Evolutionary conservation across 345 rosid species (phyloP), one percentile per base, ranked within the genome.

Genomic region (Salix caprea): DNA sequence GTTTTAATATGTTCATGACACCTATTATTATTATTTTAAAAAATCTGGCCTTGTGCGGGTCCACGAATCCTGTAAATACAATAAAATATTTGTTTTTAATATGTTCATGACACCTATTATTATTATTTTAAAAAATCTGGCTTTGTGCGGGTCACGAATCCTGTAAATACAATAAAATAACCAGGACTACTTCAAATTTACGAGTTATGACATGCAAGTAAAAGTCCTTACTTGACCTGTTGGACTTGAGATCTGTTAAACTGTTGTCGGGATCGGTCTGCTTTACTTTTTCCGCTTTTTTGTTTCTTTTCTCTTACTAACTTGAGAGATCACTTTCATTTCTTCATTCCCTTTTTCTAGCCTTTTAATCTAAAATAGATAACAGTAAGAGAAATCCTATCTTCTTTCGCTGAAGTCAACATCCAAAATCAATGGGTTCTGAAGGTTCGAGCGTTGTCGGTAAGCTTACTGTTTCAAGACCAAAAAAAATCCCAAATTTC

Each of bases 371-470:
- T 39, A 56, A 10, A 56, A 8, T n/a, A 56, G n/a, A 58, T 58
- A 58, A 58, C 32, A 4, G 34, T 0, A 54, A 48, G 32, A 3
- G 60, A 61, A 74, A 58, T 23, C 77, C 72, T 37, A 65, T 14
- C 64, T 77, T 32, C 34, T 64, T 11, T 48, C 7, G 19, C 50
- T 24, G 16, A 61, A 14, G 66, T 78, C 42, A 23, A 12, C 72
- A 37, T 71, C 73, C 65, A 46, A 19, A 56, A 68, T 74, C 67
- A 77, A 88, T 88, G 91, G 85, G 89, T 67, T 77, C 89, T 10
- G 90, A 88, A 83, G 86, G 84, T 81, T 81, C 89, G 34, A 73
- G 79, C 12, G 90, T 88, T 69, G 87, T 86, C 24, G 91, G 91
- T 88, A 74, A 76, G 87, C 61, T 14, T 60, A 19, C 36, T 56